Base-by-base conservation (phyloP, 2,329 filamentous ascomycete species). In the Penicillium janthinellum region DNA sequence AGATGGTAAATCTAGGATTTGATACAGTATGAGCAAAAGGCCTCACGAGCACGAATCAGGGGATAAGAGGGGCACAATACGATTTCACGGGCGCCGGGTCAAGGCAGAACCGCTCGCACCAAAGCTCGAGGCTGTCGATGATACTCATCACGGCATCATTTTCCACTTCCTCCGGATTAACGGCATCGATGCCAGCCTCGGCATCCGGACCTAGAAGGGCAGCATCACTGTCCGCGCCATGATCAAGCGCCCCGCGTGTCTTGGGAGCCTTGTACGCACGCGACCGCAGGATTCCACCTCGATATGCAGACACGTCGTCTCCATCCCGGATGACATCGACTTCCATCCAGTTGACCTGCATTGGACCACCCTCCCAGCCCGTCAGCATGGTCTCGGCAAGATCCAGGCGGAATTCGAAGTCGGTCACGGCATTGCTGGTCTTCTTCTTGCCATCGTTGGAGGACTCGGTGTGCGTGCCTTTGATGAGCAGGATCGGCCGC, bases 1-100 rank as follows among this genome's bases (percentile, higher is more conserved):
- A 70, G 54, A 74, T 64, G 2, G 70, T 71, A 48, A 75, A 74
- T 11, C 70, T 75, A 37, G 56, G 41, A 39, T 34, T 5, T 42
- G 20, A 4, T 74, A 31, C 51, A 48, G 28, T 6, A 44, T 37
- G 1, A 45, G 15, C 11, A 25, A 20, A 6, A 22, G 1, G 12
- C 11, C 14, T 5, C 20, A 5, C 2, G n/a, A 17, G 12, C 3
- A 14, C 37, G 38, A n/a, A 39, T 12, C 5, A 11, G 20, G 0
- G 35, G 12, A 28, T 2, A n/a, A 2, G 11, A 14, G 51, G 20
- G 31, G 17, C 41, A 34, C 64, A 71, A 50, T 66, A 78, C 75
- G 75, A 77, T 60, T 76, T 77, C 17, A 77, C 70, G 5, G 67
- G 59, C 0, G 74, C 65, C 2, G 71, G 69, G 50, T 78, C 75